These are phyloP conservation scores for Hymenoscyphus fraxineus DNA, from an alignment of 2,329 filamentous ascomycete genomes.

Conservation along the genomic window DNA sequence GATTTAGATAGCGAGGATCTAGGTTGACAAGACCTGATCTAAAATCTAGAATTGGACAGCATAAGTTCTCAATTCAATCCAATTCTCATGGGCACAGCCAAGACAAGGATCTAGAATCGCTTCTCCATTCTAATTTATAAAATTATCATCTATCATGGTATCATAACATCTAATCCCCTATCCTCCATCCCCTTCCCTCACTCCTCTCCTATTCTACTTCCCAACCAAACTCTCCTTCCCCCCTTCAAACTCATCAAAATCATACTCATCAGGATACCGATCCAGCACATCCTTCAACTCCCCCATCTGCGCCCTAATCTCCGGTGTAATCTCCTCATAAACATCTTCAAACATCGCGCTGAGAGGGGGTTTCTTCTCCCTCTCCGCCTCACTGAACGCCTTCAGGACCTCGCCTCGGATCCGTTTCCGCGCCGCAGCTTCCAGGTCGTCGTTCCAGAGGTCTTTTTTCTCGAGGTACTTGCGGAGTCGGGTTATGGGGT, in stretches of 20 bases:
- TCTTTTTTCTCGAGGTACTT: constrained; percentile 86
- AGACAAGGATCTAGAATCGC: background rate
- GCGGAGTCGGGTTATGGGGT: constrained; percentile 77
- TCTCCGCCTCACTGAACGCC: constrained; percentile 80
- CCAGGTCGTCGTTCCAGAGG: constrained; percentile 80
- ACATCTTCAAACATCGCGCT: constrained; percentile 78
- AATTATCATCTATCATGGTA: background rate
- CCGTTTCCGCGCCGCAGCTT: constrained; percentile 65
- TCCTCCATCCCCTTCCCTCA: background rate
- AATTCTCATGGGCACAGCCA: too few relatives aligned
- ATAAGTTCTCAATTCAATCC: too few relatives aligned
- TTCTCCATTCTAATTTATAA: constrained; percentile 12
- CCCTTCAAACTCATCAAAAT: constrained; percentile 70
- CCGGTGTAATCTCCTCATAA: constrained; percentile 82
- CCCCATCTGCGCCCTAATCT: constrained; percentile 69
- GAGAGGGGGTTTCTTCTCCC: constrained; percentile 73
- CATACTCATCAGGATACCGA: constrained; percentile 89
- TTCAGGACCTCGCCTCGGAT: constrained; percentile 73
- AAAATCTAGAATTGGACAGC: too few relatives aligned
- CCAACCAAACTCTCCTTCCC: constrained; percentile 43
- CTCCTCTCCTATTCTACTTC: background rate
- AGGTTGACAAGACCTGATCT: too few relatives aligned
- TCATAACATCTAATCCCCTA: background rate
- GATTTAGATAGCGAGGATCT: too few relatives aligned
- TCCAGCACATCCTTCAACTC: constrained; percentile 75